Evolutionary conservation across 2,329 filamentous ascomycete species (phyloP).

Genomic region (Arthrobotrys megalospora): DNA sequence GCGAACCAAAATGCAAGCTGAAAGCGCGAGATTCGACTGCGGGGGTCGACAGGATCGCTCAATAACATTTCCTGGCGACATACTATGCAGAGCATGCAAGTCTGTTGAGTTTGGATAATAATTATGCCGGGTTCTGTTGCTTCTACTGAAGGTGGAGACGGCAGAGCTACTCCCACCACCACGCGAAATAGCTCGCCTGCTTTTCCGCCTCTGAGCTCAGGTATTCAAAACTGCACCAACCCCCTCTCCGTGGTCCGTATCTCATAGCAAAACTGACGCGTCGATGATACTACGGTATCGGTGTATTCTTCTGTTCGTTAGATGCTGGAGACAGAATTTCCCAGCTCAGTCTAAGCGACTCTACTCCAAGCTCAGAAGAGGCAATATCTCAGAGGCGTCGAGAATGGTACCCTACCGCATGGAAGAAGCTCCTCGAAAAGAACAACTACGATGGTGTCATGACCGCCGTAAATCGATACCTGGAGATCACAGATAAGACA

Average conservation of each 20-base stretch:
- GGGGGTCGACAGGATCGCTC: not conserved
- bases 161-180: slow-evolving; percentile 37
- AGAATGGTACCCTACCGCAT: slow-evolving; percentile 49
- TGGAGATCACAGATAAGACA: slow-evolving; percentile 43
- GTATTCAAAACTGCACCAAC: not conserved
- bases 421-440: slow-evolving; percentile 52
- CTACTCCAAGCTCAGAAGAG: slow-evolving; percentile 41
- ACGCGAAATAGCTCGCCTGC: slow-evolving; percentile 46
- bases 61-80: not conserved
- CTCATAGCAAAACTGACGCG: no score
- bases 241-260: no score
- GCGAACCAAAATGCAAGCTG: slow-evolving; percentile 7
- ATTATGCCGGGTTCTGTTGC: slow-evolving; percentile 51
- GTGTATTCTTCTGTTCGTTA: not conserved
- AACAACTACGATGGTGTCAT: slow-evolving; percentile 43
- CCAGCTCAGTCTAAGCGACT: slow-evolving; percentile 8
- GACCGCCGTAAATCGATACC: slow-evolving; percentile 36
- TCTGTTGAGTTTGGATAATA: not conserved
- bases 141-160: slow-evolving; percentile 42
- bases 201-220: slow-evolving; percentile 10
- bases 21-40: slow-evolving; percentile 10
- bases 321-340: slow-evolving; percentile 24
- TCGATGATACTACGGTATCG: no score
- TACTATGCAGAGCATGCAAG: not conserved
- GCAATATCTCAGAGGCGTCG: slow-evolving; percentile 42